phyloP scores from a whole-genome alignment of 306 rosid genomes.

The Acacia confusa region DNA sequence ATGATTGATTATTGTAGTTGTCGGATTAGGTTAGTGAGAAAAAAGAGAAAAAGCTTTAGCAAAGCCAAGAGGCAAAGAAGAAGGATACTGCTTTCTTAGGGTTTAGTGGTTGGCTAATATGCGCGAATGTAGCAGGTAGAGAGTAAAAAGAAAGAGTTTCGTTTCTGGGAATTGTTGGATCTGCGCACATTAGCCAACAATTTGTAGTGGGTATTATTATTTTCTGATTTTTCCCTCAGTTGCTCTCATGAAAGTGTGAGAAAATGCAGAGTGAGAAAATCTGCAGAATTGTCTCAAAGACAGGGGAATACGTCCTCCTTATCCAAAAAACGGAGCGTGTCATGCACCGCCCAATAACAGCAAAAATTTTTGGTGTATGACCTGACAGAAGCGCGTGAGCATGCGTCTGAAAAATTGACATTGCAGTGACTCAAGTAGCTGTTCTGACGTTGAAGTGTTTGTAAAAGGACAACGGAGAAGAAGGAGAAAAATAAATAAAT shows the following conservation, averaged over 20 bases:
- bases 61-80: conserved; percentile 31
- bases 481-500: not conserved
- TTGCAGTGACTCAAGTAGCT: conserved; percentile 37
- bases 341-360: not conserved
- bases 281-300: not conserved
- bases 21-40: conserved; percentile 24
- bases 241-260: not conserved
- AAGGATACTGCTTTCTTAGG: conserved; percentile 38
- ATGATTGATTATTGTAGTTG: conserved; percentile 33
- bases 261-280: not conserved
- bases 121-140: conserved; percentile 47
- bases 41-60: conserved; percentile 10
- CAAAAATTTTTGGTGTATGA: not conserved
- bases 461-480: not conserved
- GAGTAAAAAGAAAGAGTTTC: conserved; percentile 30
- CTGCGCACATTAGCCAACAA: conserved; percentile 45
- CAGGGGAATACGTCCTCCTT: not conserved
- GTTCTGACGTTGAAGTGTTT: conserved; percentile 44
- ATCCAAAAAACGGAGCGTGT: conserved; percentile 23
- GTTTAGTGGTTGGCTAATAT: conserved; percentile 58
- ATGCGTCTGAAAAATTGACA: not conserved
- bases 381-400: conserved; percentile 28
- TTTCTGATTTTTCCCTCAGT: not conserved
- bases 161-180: conserved; percentile 28
- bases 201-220: conserved; percentile 27